Percentiles rank a stretch among this genome's conserved stretches.
phyloP scores from a whole-genome alignment of 257 asterid species.

The Voacanga thouarsii region DNA sequence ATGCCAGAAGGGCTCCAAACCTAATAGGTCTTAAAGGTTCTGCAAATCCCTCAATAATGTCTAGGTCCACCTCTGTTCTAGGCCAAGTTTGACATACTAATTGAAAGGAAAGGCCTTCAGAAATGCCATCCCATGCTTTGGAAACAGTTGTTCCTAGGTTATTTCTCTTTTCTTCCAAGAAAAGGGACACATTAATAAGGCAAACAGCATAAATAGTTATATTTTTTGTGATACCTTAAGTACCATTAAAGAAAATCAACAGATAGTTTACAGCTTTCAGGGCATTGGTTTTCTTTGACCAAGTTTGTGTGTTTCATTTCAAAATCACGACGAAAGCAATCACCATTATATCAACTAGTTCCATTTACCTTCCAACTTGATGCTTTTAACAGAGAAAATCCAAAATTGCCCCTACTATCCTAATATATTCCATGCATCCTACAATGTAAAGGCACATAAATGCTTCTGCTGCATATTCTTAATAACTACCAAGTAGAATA shows the following conservation, averaged over 20 bases:
- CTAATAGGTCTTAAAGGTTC: neutral
- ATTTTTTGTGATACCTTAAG: neutral
- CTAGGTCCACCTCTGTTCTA: neutral
- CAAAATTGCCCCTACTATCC: neutral
- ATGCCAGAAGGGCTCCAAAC: neutral
- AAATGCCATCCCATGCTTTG: neutral
- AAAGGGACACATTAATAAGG: neutral
- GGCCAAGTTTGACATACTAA: neutral
- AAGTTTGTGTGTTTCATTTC: neutral
- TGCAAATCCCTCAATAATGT: neutral
- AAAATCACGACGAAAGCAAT: neutral
- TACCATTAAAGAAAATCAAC: neutral
- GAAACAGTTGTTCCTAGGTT: neutral
- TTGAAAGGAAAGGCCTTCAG: neutral
- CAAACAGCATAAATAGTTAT: neutral
- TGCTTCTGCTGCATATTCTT: neutral
- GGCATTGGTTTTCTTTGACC: neutral
- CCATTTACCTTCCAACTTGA: neutral
- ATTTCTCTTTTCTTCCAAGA: neutral
- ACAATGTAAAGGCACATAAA: neutral
- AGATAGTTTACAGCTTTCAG: neutral
- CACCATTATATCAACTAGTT: neutral
- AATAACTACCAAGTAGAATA: neutral
- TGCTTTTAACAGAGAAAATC: neutral
- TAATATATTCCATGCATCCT: neutral